Base-by-base conservation (phyloP, 2,329 filamentous ascomycete genomes). In the Uncinocarpus reesii region DNA sequence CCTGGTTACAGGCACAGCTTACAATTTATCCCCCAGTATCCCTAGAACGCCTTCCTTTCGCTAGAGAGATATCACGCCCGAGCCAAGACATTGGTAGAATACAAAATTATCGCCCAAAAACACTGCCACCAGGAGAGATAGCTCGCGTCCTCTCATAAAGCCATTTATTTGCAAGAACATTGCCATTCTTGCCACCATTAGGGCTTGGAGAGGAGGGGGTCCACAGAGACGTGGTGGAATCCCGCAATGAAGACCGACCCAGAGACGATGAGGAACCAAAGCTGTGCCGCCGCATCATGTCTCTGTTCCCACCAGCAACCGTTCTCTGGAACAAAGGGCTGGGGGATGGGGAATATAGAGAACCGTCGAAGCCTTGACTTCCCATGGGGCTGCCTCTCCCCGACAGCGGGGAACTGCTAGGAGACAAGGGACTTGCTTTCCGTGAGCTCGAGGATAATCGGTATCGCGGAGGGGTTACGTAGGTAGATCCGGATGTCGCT, bases 151-250 rank as follows among this genome's bases (percentile, higher is more conserved):
- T 86, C 66, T 95, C 87, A 62, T 95, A 96, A 52, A 95, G 67
- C 90, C 90, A 96, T 69, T 92, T 94, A 70, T 81, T 95, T 66
- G 90, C 95, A 61, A 95, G 62, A 0, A 81, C 80, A 45, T 93
- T 79, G 55, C 79, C 88, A 49, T 80, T 77, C 69, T 84, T 87
- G 31, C 76, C 63, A 44, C 58, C 74, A 4, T 72, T 68, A 0
- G 86, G 84, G 54, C 81, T 89, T 1, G 85, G 84, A 15, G 83
- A 82, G 11, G 76, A 73, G 1, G 83, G 79, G 1, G 68, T 69
- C n/a, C 78, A 78, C 16, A 80, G 78, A 50, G 66, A n/a, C n/a
- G n/a, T 43, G 49, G 70, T 74, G 32, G 69, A 66, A 50, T 64
- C 65, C 48, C 59, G 57, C 23, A 53, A 46, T 15, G 42, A 44